phyloP scores from a whole-genome alignment of 2,329 filamentous ascomycete species.

The Aspergillus viridinutans region DNA sequence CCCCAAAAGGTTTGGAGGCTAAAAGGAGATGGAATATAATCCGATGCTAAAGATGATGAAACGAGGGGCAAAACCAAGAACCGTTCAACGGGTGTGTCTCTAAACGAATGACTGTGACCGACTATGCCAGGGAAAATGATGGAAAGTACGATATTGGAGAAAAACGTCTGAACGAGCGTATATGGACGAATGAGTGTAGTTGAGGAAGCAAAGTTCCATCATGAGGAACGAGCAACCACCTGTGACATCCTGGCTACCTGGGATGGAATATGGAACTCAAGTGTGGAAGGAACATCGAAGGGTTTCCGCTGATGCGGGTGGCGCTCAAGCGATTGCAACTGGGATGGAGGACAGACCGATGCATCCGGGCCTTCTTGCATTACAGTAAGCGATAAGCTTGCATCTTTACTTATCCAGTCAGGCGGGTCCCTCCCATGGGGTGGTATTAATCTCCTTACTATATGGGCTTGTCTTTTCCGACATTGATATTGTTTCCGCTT shows the following conservation, averaged over 20 bases:
- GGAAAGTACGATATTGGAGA: slow-evolving; percentile 5
- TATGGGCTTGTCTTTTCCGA: neutral
- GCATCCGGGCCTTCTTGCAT: neutral
- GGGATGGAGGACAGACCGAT: neutral
- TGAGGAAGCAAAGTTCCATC: neutral
- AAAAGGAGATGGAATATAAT: neutral
- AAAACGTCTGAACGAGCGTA: neutral
- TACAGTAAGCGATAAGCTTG: neutral
- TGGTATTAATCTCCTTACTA: neutral
- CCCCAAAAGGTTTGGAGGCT: neutral
- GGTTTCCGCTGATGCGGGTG: neutral
- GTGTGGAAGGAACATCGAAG: neutral
- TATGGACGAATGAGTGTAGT: neutral
- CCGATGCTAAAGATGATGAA: neutral
- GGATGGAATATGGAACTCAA: neutral
- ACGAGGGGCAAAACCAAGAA: neutral
- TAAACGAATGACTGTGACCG: slow-evolving; percentile 11
- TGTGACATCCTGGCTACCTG: neutral
- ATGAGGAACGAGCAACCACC: neutral
- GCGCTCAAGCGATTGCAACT: neutral
- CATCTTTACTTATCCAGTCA: neutral
- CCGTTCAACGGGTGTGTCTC: slow-evolving; percentile 8
- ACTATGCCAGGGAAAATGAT: slow-evolving; percentile 14
- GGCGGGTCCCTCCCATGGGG: neutral
- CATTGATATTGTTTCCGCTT: slow-evolving; percentile 15